Evolutionary conservation across 2,329 filamentous ascomycete species (phyloP).

Genomic region (Talaromyces sp.): DNA sequence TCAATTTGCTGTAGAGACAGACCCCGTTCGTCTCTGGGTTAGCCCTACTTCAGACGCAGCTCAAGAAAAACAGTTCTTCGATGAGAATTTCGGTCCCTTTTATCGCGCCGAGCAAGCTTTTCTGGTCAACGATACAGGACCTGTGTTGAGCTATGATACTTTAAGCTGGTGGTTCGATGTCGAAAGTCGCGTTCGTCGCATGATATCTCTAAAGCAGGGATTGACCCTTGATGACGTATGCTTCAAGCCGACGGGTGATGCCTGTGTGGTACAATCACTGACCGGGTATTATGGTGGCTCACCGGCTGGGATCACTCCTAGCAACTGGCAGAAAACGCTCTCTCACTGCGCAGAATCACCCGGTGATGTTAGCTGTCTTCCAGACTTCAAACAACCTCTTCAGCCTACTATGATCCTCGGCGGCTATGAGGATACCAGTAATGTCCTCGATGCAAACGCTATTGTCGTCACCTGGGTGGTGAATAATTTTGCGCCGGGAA

Average conservation of each 20-base stretch:
- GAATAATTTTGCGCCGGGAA: conserved; percentile 74
- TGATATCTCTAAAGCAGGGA: conserved; percentile 65
- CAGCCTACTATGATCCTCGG: conserved; percentile 82
- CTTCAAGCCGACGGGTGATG: conserved; percentile 84
- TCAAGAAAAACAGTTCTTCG: conserved; percentile 90
- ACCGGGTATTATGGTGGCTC: conserved; percentile 77
- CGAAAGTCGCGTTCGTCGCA: conserved; percentile 67
- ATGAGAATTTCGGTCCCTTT: conserved; percentile 88
- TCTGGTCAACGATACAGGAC: conserved; percentile 82
- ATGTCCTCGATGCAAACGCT: conserved; percentile 68
- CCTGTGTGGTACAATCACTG: conserved; percentile 90
- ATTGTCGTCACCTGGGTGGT: conserved; percentile 94
- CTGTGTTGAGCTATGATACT: conserved; percentile 83
- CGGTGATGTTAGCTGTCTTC: conserved; percentile 67
- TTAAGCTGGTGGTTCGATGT: conserved; percentile 91
- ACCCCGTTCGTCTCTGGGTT: conserved; percentile 94
- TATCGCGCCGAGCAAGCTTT: conserved; percentile 93
- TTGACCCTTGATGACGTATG: conserved; percentile 77
- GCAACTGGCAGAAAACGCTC: conserved; percentile 68
- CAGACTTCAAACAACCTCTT: conserved; percentile 82
- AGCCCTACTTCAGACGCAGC: conserved; percentile 86
- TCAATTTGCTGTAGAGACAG: conserved; percentile 79
- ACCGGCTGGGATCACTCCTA: conserved; percentile 55
- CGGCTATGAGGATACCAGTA: conserved; percentile 60
- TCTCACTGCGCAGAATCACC: conserved; percentile 71